Base-by-base conservation (phyloP, 2,329 filamentous ascomycete species). In the Aureobasidium sp. region DNA sequence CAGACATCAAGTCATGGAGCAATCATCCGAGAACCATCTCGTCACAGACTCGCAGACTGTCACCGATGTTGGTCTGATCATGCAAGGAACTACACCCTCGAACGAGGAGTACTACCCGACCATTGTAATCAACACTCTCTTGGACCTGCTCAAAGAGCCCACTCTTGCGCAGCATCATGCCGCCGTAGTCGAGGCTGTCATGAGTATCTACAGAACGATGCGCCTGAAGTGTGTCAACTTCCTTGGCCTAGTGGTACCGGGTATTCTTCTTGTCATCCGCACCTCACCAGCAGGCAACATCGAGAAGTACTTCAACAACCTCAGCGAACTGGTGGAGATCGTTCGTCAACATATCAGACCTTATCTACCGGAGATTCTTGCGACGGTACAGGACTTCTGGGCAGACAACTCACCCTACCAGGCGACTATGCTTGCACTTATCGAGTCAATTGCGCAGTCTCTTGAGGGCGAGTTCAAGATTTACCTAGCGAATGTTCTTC, bases 21-120 rank as follows among this genome's bases (percentile, higher is more conserved):
- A 87, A 65, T 89, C 87, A 2, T 91, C 91, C 0, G 93, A 97
- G 70, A 84, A 88, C 65, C 89, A 94, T 69, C 83, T 86, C 53
- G 81, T 83, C 60, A 79, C 85, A 49, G 85, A 88, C 70, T 80
- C 83, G n/a, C 82, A 87, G 66, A 78, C 79, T 9, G 81, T 96
- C 68, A 96, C 93, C 0, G 94, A 99, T 74, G 95, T 99, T 50
- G 94, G 92, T 3, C 81, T 99, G 34, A 97, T 99, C 81, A 99
- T 99, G 93, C 91, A 90, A 45, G 94, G 95, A 15, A 81, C 97
- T 42, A 97, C 92, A 0, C 95, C 94, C 0, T 97, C 93, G 0
- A 96, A 90, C 70, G 96, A 99, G 71, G 94, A 99, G 69, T 99
- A 99, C 74, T 99, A 96, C 71, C 94, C 94, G 0, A 99, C 94